These are phyloP conservation scores for Paramecium bursaria DNA, from an alignment of 73 alveolate genomes.

Conservation along the genomic window DNA sequence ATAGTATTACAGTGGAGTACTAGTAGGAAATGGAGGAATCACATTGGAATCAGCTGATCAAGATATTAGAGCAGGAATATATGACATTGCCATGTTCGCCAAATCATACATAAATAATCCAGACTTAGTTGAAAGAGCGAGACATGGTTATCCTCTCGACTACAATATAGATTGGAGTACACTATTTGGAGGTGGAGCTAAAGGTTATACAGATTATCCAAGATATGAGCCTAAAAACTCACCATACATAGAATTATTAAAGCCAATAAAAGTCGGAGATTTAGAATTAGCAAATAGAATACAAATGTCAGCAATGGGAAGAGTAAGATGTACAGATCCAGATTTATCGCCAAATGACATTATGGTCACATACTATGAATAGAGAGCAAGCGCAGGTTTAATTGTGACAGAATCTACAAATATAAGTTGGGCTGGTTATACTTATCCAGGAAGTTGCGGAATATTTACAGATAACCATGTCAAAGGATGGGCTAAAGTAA, in stretches of 20 bases:
- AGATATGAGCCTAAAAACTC: too few species aligned
- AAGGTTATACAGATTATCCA: slow-evolving; percentile 67
- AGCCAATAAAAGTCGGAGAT: slow-evolving; percentile 57
- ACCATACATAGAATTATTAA: too few species aligned
- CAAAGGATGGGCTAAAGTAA: slow-evolving; percentile 66
- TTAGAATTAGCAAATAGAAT: slow-evolving; percentile 61
- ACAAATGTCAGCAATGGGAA: slow-evolving; percentile 67
- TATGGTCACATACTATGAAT: slow-evolving; percentile 46
- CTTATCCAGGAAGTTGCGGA: slow-evolving; percentile 71
- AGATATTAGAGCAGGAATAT: slow-evolving; percentile 19
- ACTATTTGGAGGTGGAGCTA: slow-evolving; percentile 42
- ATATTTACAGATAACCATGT: slow-evolving; percentile 64
- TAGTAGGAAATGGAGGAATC: slow-evolving; percentile 46
- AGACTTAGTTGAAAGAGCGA: slow-evolving; percentile 60
- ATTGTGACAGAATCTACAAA: slow-evolving; percentile 66
- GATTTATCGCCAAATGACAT: slow-evolving; percentile 62
- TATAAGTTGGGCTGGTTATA: slow-evolving; percentile 11
- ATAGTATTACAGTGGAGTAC: slow-evolving; percentile 18
- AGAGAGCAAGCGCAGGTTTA: slow-evolving; percentile 65
- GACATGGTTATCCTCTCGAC: slow-evolving; percentile 41
- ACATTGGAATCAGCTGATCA: slow-evolving; percentile 46
- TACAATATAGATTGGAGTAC: slow-evolving; percentile 23
- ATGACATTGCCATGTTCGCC: slow-evolving; percentile 55
- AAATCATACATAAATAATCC: slow-evolving; percentile 51
- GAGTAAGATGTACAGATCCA: slow-evolving; percentile 70